Conservation (phyloP, 2,329 filamentous ascomycete species). For the Acarospora socialis region DNA sequence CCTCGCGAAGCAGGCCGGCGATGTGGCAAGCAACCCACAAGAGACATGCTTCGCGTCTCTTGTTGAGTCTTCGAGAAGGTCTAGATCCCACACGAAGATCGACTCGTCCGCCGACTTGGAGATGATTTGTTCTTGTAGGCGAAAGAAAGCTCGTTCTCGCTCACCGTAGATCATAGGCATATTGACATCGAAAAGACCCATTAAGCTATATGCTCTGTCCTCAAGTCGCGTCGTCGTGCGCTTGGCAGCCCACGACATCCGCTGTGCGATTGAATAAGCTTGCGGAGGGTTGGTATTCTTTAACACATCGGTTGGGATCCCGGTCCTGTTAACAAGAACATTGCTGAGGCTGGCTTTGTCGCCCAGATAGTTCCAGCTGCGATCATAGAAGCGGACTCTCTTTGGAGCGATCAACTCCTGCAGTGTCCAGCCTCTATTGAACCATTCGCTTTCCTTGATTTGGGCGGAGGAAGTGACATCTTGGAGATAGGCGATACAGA, state of each 20-base stretch:
- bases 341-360: neutral
- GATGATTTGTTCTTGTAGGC: slow-evolving; percentile 6
- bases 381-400: slow-evolving; percentile 2
- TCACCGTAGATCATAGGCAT: slow-evolving; percentile 9
- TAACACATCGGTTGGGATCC: neutral
- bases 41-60: too few species aligned
- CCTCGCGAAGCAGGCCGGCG: too few species aligned
- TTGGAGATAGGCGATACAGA: slow-evolving; percentile 23
- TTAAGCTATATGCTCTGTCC: slow-evolving; percentile 5
- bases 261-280: slow-evolving; percentile 9
- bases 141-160: slow-evolving; percentile 4
- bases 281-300: neutral
- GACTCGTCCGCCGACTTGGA: slow-evolving; percentile 5
- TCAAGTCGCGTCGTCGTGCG: slow-evolving; percentile 1
- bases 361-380: neutral
- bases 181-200: slow-evolving; percentile 8
- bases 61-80: too few species aligned
- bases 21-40: too few species aligned
- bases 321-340: neutral
- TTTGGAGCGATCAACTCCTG: slow-evolving; percentile 7
- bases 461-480: too few species aligned
- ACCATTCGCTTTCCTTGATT: slow-evolving; percentile 6
- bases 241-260: slow-evolving; percentile 2
- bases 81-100: slow-evolving; percentile 7
- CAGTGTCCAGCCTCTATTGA: slow-evolving; percentile 7